Base-by-base conservation (phyloP, 768 basidiomycete genomes). In the Austroboletus festivus region DNA sequence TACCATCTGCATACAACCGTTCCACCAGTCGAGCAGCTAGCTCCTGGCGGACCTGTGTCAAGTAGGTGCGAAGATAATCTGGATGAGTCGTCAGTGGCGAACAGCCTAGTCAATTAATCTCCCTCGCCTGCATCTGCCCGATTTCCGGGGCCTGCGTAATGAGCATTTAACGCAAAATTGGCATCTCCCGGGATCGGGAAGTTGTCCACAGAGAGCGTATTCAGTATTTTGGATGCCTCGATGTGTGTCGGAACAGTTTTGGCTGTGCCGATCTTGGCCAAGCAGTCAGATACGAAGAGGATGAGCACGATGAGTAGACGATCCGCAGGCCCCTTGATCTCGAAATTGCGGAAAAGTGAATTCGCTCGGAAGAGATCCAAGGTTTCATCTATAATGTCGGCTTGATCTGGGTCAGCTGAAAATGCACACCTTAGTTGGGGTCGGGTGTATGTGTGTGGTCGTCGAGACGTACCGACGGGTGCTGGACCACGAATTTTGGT, bases 261-360 rank as follows among this genome's bases (percentile, higher is more conserved):
- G 24, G 82, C 74, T 26, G 77, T 73, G 23, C 92, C 89, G 58
- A 99, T 76, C 72, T 92, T 94, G 22, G 89, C 81, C 43, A 99
- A 83, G 68, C 95, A 98, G 72, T 99, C 96, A 38, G 94, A 97
- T 61, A 97, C 83, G 73, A 88, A 99, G 65, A 99, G 86, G 68
- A 98, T 96, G 62, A 98, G 83, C 67, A 98, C 82, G 75, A 99
- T 98, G 63, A 99, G 80, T 34, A 92, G 84, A 50, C 94, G 85
- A 76, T 96, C 94, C 44, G 93, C 93, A 46, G 92, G 90, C 16
- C 93, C 94, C 68, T 97, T 95, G 81, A 99, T 98, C 76, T 99
- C 96, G 61, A 98, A 99, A 73, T 98, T 98, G 63, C 96, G 87
- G 73, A 99, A 99, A 52, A 99, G 86, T 31, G 94, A 96, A 72